A percentile compares a stretch with the other conserved stretches of the same genome.
phyloP scores from a whole-genome alignment of 352 stramenopile species.

The Phytophthora syringae region DNA sequence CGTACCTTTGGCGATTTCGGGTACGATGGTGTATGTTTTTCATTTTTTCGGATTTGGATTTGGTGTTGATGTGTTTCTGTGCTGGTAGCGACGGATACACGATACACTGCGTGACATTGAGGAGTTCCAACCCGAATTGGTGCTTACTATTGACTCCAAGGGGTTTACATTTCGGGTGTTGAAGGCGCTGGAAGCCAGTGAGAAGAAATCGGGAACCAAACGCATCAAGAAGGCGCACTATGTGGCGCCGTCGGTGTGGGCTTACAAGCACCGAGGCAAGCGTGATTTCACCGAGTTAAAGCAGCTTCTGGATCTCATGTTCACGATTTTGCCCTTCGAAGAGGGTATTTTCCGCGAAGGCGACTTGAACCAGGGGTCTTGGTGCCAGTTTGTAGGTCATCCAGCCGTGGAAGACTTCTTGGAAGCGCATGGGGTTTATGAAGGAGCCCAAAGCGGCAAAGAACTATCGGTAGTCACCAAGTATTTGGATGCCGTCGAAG shows the following conservation, averaged over 20 bases:
- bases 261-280: conserved; percentile 62
- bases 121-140: conserved; percentile 53
- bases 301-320: conserved; percentile 64
- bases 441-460: not conserved
- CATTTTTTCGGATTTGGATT: not conserved
- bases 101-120: conserved; percentile 67
- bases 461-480: not conserved
- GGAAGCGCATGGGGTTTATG: conserved; percentile 50
- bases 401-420: conserved; percentile 76
- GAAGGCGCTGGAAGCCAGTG: conserved; percentile 37
- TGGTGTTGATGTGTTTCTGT: not conserved
- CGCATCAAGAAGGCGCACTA: conserved; percentile 68
- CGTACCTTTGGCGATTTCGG: conserved; percentile 55
- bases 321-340: conserved; percentile 79
- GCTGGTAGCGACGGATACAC: conserved; percentile 46
- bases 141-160: conserved; percentile 85
- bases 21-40: conserved; percentile 28
- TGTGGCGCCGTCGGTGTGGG: conserved; percentile 81
- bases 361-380: conserved; percentile 13
- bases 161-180: conserved; percentile 77
- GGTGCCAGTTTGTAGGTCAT: conserved; percentile 73
- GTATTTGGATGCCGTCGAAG: not conserved
- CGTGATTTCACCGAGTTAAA: conserved; percentile 44
- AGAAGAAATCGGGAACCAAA: conserved; percentile 6
- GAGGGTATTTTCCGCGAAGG: conserved; percentile 44